Base-by-base conservation (phyloP, 176 grass and related monocot genomes). In the Eleusine indica region DNA sequence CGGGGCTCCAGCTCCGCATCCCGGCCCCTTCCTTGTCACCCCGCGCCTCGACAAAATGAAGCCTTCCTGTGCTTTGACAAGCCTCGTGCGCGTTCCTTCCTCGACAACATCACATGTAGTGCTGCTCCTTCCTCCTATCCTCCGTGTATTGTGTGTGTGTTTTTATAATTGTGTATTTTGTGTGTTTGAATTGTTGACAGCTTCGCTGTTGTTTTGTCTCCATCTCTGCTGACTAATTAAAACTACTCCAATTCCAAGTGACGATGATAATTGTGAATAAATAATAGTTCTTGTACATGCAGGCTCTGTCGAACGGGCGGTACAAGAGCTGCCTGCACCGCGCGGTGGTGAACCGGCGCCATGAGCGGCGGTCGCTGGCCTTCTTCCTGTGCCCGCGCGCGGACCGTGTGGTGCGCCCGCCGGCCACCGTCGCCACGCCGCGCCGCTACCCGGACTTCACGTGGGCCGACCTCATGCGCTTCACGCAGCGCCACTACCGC, bases 321-420 rank as follows among this genome's bases (percentile, higher is more conserved):
- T 95, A 93, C 76, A 95, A 90, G 89, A 98, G 95, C 86, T 98
- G 95, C 89, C 87, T 98, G 22, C 96, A 98, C 82, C 86, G 96
- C 0, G 96, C 88, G 51, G 91, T 93, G 75, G 96, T 98, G 82
- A 98, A 98, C 81, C 84, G 40, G 77, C 76, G 61, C 14, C 84
- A 66, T 41, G 89, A 91, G 85, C 82, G 96, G 42, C 84, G 87
- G n/a, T 98, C 96, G 38, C 68, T 98, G 76, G 96, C 92, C 80
- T 98, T 98, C 93, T 98, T 98, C 77, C 79, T 98, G 3, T 95
- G 93, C 74, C 96, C 96, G 67, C 77, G 78, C 48, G 93, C 86
- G 75, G 93, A 95, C 87, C 80, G 89, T 71, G 92, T 98, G 56
- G 92, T 98, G 79, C 80, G 91, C n/a, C 93, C 96, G 29, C 93